These are phyloP conservation scores for Phialophora chinensis DNA, from an alignment of 2,329 filamentous ascomycete genomes.

Conservation along the genomic window DNA sequence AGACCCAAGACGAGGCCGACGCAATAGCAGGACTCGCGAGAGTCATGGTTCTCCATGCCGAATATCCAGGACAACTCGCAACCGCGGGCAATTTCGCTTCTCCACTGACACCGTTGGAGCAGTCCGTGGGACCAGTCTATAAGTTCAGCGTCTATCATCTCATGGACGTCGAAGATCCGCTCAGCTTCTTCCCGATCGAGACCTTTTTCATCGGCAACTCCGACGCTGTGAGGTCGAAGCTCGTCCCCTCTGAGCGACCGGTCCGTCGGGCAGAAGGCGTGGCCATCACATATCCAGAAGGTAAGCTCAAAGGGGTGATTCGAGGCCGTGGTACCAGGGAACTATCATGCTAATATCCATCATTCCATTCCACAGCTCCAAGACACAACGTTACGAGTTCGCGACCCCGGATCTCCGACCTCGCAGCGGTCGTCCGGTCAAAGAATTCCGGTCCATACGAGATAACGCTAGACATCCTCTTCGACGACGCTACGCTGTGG, in stretches of 20 bases:
- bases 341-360: too few relatives aligned
- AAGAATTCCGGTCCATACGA: slow-evolving; percentile 61
- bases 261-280: too few relatives aligned
- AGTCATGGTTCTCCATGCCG: neutral
- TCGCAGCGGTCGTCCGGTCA: slow-evolving; percentile 53
- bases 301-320: neutral
- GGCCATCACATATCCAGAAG: too few relatives aligned
- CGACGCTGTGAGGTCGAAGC: too few relatives aligned
- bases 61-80: slow-evolving; percentile 57
- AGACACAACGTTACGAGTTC: too few relatives aligned
- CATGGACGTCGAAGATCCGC: slow-evolving; percentile 48
- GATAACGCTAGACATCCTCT: slow-evolving; percentile 61
- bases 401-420: slow-evolving; percentile 34
- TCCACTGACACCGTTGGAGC: slow-evolving; percentile 48
- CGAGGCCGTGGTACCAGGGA: neutral
- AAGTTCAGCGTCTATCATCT: slow-evolving; percentile 58
- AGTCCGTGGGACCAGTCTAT: slow-evolving; percentile 49
- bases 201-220: neutral
- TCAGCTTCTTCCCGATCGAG: slow-evolving; percentile 22
- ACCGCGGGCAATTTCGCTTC: slow-evolving; percentile 56
- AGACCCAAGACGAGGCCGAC: neutral
- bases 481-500: slow-evolving; percentile 47
- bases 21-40: neutral
- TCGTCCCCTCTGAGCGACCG: too few relatives aligned
- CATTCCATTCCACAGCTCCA: too few relatives aligned